A percentile compares a stretch with the other conserved stretches of the same genome.
Conservation (phyloP, 1,284 basidiomycete genomes). For the Xerocomus tenax region DNA sequence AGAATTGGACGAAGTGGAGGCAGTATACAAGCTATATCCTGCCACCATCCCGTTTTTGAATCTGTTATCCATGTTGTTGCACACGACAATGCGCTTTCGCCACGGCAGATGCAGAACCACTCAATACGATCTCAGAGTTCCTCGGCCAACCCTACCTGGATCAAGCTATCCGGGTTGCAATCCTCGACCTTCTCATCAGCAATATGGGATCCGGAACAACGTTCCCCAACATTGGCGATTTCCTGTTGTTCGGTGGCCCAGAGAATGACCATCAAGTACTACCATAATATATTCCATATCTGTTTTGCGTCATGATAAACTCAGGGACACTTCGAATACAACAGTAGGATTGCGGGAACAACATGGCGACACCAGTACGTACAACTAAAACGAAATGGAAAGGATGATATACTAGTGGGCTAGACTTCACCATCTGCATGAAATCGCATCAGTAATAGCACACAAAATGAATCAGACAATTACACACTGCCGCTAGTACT, state of each 20-base stretch:
- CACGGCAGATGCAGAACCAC: slow-evolving; percentile 53
- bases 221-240: slow-evolving; percentile 84
- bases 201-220: slow-evolving; percentile 59
- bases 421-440: too few relatives aligned
- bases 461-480: too few relatives aligned
- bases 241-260: slow-evolving; percentile 69
- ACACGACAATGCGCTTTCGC: slow-evolving; percentile 61
- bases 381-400: too few relatives aligned
- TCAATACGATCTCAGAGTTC: slow-evolving; percentile 68
- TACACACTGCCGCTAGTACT: too few relatives aligned
- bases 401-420: too few relatives aligned
- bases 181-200: slow-evolving; percentile 80
- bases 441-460: too few relatives aligned
- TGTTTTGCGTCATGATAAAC: too few relatives aligned
- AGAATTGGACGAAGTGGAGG: slow-evolving; percentile 82
- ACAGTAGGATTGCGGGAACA: too few relatives aligned
- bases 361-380: too few relatives aligned
- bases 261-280: slow-evolving; percentile 39
- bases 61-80: slow-evolving; percentile 73
- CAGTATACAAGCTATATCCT: slow-evolving; percentile 71
- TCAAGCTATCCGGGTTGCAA: slow-evolving; percentile 68
- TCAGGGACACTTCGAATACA: too few relatives aligned
- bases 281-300: too few relatives aligned
- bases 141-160: slow-evolving; percentile 68
- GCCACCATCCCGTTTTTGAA: slow-evolving; percentile 82